Evolutionary conservation across 2,329 filamentous ascomycete genomes (phyloP).

Genomic region (Emericellopsis cladophorae): DNA sequence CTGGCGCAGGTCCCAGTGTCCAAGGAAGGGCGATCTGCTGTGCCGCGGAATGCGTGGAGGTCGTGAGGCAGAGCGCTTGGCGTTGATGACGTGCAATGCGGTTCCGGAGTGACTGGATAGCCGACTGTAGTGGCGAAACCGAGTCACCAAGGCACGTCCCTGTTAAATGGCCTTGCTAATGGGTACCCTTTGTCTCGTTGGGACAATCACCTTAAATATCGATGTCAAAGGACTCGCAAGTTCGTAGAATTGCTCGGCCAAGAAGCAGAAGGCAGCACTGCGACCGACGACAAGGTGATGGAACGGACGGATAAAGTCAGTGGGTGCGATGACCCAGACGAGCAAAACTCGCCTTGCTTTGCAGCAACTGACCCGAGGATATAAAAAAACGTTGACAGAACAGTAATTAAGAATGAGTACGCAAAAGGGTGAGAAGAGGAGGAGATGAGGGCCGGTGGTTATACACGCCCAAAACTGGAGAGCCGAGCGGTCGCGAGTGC

Average conservation of each 20-base stretch:
- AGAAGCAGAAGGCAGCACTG: neutral
- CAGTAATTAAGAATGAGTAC: neutral
- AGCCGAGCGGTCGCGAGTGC: neutral
- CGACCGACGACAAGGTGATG: neutral
- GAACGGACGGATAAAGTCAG: neutral
- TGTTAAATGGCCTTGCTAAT: neutral
- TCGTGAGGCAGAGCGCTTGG: neutral
- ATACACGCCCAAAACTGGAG: neutral
- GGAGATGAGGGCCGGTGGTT: neutral
- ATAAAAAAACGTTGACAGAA: neutral
- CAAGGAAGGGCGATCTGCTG: neutral
- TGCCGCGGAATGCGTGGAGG: neutral
- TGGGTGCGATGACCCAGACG: slow-evolving; percentile 1
- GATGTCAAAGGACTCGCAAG: neutral
- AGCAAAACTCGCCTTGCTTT: slow-evolving; percentile 2
- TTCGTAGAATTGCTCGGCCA: neutral
- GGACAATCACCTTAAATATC: too few relatives aligned
- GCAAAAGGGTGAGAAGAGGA: neutral
- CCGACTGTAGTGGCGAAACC: neutral
- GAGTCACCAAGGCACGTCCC: neutral
- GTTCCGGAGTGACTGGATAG: neutral
- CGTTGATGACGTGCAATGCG: neutral
- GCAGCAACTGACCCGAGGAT: slow-evolving; percentile 1
- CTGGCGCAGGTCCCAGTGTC: neutral
- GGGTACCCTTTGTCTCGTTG: too few relatives aligned